Base-by-base conservation (phyloP, 192 early-diverging fungal species). In the Coemansia sp. region DNA sequence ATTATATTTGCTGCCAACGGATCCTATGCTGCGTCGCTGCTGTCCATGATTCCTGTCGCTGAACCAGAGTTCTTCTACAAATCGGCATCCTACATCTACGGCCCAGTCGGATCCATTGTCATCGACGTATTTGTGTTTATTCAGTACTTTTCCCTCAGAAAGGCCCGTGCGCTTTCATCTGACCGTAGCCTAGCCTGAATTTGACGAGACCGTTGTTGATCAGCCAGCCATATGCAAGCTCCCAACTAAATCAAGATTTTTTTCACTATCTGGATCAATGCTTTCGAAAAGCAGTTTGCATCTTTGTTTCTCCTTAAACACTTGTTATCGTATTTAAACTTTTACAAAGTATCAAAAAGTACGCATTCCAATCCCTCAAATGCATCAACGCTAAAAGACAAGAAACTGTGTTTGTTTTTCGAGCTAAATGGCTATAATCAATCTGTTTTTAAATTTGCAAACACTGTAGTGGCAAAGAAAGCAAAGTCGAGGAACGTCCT, bases 401-500 rank as follows among this genome's bases (percentile, higher is more conserved):
- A 24, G 15, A 12, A 60, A 8, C 9, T 24, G 9, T 5, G 39
- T 39, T 60, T 8, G n/a, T 20, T 39, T 3, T 30, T 30, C 30
- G 30, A 30, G 30, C 30, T 30, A 30, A 30, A 30, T 30, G 30
- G 3, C 30, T 30, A n/a, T n/a, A n/a, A n/a, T n/a, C 5, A 6
- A 12, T 8, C 12, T 41, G 39, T 41, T 41, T 41, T 41, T 41
- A 14, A 12, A 14, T 41, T 5, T 5, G 39, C 39, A 41, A 41
- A 41, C 9, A 41, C 2, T 76, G 74, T 75, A 87, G 87, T 93
- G 92, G 89, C 89, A n/a, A 92, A 92, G 70, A 93, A 93, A 81
- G 86, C 90, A 52, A 93, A 91, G 79, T 87, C 92, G 74, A 86
- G 94, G 76, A 93, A 89, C 30, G 87, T 95, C 59, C 84, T 98